Conservation (phyloP, 768 basidiomycete genomes). For the Russula dissimulans region DNA sequence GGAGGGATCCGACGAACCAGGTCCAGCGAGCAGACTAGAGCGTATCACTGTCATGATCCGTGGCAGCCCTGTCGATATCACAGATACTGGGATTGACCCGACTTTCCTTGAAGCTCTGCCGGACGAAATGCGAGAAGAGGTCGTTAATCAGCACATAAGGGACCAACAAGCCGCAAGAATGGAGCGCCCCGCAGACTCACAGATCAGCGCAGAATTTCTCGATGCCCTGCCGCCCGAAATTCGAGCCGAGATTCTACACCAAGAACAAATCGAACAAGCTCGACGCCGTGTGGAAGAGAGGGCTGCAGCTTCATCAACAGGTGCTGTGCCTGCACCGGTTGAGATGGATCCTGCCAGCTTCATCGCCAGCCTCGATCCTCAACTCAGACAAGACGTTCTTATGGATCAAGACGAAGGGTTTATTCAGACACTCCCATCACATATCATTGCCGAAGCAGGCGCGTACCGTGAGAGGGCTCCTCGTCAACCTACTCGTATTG, state of each 20-base stretch:
- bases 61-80: conserved; percentile 91
- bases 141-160: conserved; percentile 92
- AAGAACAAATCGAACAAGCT: conserved; percentile 79
- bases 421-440: conserved; percentile 69
- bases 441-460: conserved; percentile 80
- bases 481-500: conserved; percentile 3
- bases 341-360: conserved; percentile 88
- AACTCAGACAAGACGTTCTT: conserved; percentile 82
- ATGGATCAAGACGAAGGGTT: conserved; percentile 84
- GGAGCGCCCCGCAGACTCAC: conserved; percentile 69
- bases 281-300: conserved; percentile 39
- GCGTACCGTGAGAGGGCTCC: conserved; percentile 50
- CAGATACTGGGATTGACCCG: conserved; percentile 96
- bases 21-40: conserved; percentile 35
- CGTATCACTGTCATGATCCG: conserved; percentile 87
- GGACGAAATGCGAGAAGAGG: conserved; percentile 98
- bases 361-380: conserved; percentile 85
- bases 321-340: conserved; percentile 28
- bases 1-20: conserved; percentile 20
- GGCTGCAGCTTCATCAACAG: conserved; percentile 28
- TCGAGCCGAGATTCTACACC: conserved; percentile 92
- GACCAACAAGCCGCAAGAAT: conserved; percentile 76
- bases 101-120: conserved; percentile 96
- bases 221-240: conserved; percentile 95
- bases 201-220: conserved; percentile 91